These are phyloP conservation scores for Aspergillus quadrilineatus DNA, from an alignment of 2,329 filamentous ascomycete genomes.

Conservation along the genomic window DNA sequence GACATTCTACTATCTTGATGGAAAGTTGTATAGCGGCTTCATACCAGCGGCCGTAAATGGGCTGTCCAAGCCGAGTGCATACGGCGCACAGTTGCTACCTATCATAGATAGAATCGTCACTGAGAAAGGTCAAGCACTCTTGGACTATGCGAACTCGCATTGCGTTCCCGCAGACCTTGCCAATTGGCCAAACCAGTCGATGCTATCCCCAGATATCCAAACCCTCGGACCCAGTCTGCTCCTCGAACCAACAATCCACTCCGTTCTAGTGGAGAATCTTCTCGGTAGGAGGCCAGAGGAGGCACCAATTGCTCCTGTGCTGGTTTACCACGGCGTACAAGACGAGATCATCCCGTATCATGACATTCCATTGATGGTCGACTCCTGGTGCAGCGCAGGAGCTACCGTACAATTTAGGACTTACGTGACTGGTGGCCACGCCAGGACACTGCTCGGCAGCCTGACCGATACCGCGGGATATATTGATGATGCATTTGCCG, in stretches of 20 bases:
- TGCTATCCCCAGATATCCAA: conserved; percentile 25
- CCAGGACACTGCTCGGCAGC: conserved; percentile 23
- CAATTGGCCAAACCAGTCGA: conserved; percentile 20
- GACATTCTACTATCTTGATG: conserved; percentile 24
- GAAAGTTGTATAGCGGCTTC: conserved; percentile 27
- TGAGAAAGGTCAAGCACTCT: conserved; percentile 13
- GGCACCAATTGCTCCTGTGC: conserved; percentile 26
- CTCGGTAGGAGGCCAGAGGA: conserved; percentile 23
- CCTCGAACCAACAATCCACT: background rate
- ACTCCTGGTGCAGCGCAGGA: conserved; percentile 13
- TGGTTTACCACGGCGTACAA: conserved; percentile 27
- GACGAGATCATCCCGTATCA: conserved; percentile 26
- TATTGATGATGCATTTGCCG: conserved; percentile 26
- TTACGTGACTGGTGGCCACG: conserved; percentile 25
- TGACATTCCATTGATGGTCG: background rate
- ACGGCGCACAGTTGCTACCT: conserved; percentile 23
- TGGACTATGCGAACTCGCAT: conserved; percentile 18
- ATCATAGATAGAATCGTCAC: conserved; percentile 25
- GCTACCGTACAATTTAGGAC: conserved; percentile 28
- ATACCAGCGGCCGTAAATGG: conserved; percentile 26
- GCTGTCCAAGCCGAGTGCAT: conserved; percentile 24
- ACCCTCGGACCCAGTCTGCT: conserved; percentile 15
- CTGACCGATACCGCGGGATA: conserved; percentile 23
- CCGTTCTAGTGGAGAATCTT: conserved; percentile 7
- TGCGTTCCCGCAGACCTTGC: conserved; percentile 22